Base-by-base conservation (phyloP, 2,329 filamentous ascomycete genomes). In the Aspergillus japonicus region DNA sequence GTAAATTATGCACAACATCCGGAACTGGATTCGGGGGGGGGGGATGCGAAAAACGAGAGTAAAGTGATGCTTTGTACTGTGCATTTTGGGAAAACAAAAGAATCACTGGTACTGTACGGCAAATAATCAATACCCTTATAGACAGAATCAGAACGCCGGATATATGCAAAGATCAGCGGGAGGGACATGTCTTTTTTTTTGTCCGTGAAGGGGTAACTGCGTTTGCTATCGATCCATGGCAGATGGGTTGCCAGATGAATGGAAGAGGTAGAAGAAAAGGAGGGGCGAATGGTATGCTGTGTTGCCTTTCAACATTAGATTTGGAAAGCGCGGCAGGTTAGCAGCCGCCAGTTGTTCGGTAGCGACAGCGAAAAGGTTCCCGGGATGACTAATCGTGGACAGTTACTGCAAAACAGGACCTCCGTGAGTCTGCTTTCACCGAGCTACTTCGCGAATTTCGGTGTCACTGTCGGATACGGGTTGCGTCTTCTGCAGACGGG, bases 381-480 rank as follows among this genome's bases (percentile, higher is more conserved):
- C 12, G 23, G 2, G 48, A 29, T 24, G 33, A 44, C 47, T 24
- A 54, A 44, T 42, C 29, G 16, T n/a, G 44, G 10, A 58, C 31
- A 56, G 47, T 48, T 2, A 7, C 26, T 26, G 54, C 6, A 35
- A 14, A 54, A 54, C 44, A 16, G 50, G 29, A 53, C 21, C 16
- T 47, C 35, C 21, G 21, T 39, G 21, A 35, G 19, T 29, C 10
- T 21, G 39, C 31, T 31, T 58, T 59, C 58, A 66, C 19, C 56
- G 60, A 14, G 55, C 60, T n/a, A 71, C 63, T 60, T 73, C 68
- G 24, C 67, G 66, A 31, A 70, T 66, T 50, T 71, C 70, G 12
- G 70, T 31, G 59, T 71, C 66, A 31, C 60, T 58, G 44, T 61
- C 64, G 7, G 54, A 19, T 1, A 60, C 39, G 47, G 63, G 62